Evolutionary conservation across 108 stramenopile species (phyloP).

Genomic region (Nannochloropsis oceanica): DNA sequence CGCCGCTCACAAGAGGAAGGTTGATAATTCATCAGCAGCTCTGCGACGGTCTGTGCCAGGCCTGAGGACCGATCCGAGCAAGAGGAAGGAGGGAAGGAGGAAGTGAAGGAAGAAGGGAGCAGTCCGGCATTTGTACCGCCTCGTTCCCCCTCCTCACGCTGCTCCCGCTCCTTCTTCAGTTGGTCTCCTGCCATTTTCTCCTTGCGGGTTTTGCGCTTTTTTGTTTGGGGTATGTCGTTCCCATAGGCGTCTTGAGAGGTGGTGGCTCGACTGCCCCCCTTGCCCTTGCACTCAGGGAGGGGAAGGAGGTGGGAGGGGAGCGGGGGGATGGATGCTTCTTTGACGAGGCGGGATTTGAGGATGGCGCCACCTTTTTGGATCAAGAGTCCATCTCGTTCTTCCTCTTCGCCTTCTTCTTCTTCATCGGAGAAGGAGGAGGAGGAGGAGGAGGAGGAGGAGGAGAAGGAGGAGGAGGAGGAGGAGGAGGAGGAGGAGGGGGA

Average conservation of each 20-base stretch:
- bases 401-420: neutral
- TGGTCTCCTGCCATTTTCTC: neutral
- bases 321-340: neutral
- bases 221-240: neutral
- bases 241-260: neutral
- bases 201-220: neutral
- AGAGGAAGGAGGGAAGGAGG: neutral
- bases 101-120: neutral
- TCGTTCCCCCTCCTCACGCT: neutral
- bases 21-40: constrained; percentile 54
- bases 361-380: neutral
- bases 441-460: neutral
- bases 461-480: neutral
- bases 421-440: neutral
- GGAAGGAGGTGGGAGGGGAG: neutral
- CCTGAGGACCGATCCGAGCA: constrained; percentile 25
- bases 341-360: neutral
- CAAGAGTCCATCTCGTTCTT: neutral
- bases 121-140: neutral
- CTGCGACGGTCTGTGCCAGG: constrained; percentile 53
- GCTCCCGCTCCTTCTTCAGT: neutral
- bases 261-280: neutral
- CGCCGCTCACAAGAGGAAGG: constrained; percentile 52
- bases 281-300: neutral
- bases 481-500: neutral